A percentile compares a stretch with the other conserved stretches of the same genome.
phyloP scores from a whole-genome alignment of 345 rosid species.

The Acer negundo region DNA sequence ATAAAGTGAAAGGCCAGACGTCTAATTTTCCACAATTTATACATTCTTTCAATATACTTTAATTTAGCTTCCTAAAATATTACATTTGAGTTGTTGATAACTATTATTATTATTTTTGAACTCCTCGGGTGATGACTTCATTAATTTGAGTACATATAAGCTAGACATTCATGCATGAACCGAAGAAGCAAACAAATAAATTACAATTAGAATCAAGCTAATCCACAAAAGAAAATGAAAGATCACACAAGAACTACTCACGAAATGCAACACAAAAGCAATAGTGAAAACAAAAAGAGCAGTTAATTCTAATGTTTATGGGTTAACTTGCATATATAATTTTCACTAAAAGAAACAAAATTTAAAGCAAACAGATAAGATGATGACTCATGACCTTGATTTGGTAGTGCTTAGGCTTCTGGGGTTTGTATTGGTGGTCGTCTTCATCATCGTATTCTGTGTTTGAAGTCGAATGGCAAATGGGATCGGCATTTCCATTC shows the following conservation, averaged over 20 bases:
- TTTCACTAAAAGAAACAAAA: background rate
- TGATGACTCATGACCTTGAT: slow-evolving; percentile 53
- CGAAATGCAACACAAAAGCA: background rate
- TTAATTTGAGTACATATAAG: background rate
- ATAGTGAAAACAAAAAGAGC: background rate
- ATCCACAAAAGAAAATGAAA: background rate
- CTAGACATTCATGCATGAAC: background rate
- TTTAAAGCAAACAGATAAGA: background rate
- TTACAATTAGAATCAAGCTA: too few species aligned
- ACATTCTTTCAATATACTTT: background rate
- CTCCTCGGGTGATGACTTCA: too few species aligned
- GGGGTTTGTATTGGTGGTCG: slow-evolving; percentile 34
- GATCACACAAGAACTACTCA: background rate
- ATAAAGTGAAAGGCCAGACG: background rate
- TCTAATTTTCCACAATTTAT: background rate
- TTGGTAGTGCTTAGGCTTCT: slow-evolving; percentile 70
- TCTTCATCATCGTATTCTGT: slow-evolving; percentile 32
- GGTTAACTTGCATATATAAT: background rate
- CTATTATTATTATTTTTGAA: too few species aligned
- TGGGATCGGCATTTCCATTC: background rate
- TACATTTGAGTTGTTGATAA: background rate
- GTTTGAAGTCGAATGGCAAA: slow-evolving; percentile 18
- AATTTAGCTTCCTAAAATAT: background rate
- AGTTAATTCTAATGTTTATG: background rate
- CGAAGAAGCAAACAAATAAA: background rate